Evolutionary conservation across 2,329 filamentous ascomycete species (phyloP).

Genomic region (Cercospora beticola): DNA sequence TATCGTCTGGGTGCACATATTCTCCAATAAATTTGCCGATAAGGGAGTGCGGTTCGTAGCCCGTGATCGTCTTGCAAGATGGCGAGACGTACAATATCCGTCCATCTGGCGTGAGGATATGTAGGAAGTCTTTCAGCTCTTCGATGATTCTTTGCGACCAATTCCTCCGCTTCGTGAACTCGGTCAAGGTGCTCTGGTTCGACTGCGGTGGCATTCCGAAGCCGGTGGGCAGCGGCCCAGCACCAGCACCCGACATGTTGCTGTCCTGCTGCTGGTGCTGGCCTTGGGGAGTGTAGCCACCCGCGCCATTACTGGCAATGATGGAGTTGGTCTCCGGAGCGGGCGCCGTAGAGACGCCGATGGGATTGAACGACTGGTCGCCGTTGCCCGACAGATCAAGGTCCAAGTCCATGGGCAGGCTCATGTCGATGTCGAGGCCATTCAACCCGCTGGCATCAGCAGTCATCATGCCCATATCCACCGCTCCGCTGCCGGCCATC

Average conservation of each 20-base stretch:
- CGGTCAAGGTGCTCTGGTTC: slow-evolving; percentile 58
- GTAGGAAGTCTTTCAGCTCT: slow-evolving; percentile 83
- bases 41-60: slow-evolving; percentile 69
- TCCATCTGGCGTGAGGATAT: slow-evolving; percentile 82
- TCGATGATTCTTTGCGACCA: slow-evolving; percentile 89
- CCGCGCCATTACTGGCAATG: slow-evolving; percentile 28
- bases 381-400: slow-evolving; percentile 29
- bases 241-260: slow-evolving; percentile 46
- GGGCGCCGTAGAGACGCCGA: slow-evolving; percentile 24
- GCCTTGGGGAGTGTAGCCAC: slow-evolving; percentile 25
- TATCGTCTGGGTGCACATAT: slow-evolving; percentile 82
- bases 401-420: slow-evolving; percentile 50
- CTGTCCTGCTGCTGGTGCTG: slow-evolving; percentile 34
- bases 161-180: slow-evolving; percentile 66
- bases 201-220: slow-evolving; percentile 49
- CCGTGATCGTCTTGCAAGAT: slow-evolving; percentile 71
- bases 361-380: slow-evolving; percentile 31
- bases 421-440: slow-evolving; percentile 47
- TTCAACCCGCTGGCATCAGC: slow-evolving; percentile 40
- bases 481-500: slow-evolving; percentile 21
- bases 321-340: slow-evolving; percentile 23
- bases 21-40: slow-evolving; percentile 75
- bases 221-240: slow-evolving; percentile 56
- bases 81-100: slow-evolving; percentile 84
- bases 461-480: slow-evolving; percentile 23